Base-by-base conservation (phyloP, 2,329 filamentous ascomycete species). In the Fusarium incarnatum region DNA sequence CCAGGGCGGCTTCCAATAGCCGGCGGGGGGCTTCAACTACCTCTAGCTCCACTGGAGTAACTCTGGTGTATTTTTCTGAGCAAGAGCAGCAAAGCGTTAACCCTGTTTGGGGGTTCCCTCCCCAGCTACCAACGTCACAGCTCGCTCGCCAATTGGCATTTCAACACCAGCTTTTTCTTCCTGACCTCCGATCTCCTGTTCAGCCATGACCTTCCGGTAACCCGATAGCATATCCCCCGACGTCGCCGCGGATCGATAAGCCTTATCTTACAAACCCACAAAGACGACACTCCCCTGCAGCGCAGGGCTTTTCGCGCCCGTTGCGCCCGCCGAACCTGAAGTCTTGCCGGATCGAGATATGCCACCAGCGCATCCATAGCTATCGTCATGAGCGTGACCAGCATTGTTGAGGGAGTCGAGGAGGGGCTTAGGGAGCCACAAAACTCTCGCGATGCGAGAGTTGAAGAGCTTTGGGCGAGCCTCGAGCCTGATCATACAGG, bases 401-500 rank as follows among this genome's bases (percentile, higher is more conserved):
- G 86, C 78, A 80, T 84, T 81, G 84, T 84, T 76, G 79, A 79
- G 73, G 81, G 85, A 77, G 77, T 85, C 73, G 81, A 83, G 81
- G 88, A 85, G 81, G 92, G 93, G 86, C 86, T 93, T 83, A 86
- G 84, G 79, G 93, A 96, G 83, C 90, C 91, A 76, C 88, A 92
- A 80, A 91, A 91, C 81, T 88, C 92, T 82, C 89, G 92, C 78
- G 93, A 97, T 83, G 87, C 89, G 80, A 89, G 94, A 77, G 88
- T 98, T 75, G 91, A 94, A 82, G 87, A 90, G 79, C 88, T 98
- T 77, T 98, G 95, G 94, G 85, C 84, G 78, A 90, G 88, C 76
- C 87, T 99, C 72, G 94, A 97, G 80, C 91, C 91, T 71, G 88
- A 89, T 71, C 86, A 87, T 63, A 90, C 91, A 75, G 93, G 93